phyloP scores from a whole-genome alignment of 306 rosid genomes.

The Medicago truncatula region MtrunA17r5.0-ANR NC_053049.1:37908501-37909000 shows the following conservation, averaged over 20 bases:
- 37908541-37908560: not conserved
- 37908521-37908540: not conserved
- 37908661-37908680: not conserved
- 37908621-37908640: not conserved
- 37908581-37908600: not conserved
- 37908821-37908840: no score
- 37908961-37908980: not conserved
- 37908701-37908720: no score
- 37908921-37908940: not conserved
- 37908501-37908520: not conserved
- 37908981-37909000: not conserved
- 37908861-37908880: no score
- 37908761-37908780: no score
- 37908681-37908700: no score
- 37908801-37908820: no score
- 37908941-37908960: not conserved
- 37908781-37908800: no score
- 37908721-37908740: no score
- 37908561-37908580: not conserved
- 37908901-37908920: not conserved
- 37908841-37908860: no score
- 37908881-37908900: no score
- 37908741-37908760: no score
- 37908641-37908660: not conserved
- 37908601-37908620: not conserved